Evolutionary conservation across 345 rosid species (phyloP).

Genomic region (Geranium rotundifolium): DNA sequence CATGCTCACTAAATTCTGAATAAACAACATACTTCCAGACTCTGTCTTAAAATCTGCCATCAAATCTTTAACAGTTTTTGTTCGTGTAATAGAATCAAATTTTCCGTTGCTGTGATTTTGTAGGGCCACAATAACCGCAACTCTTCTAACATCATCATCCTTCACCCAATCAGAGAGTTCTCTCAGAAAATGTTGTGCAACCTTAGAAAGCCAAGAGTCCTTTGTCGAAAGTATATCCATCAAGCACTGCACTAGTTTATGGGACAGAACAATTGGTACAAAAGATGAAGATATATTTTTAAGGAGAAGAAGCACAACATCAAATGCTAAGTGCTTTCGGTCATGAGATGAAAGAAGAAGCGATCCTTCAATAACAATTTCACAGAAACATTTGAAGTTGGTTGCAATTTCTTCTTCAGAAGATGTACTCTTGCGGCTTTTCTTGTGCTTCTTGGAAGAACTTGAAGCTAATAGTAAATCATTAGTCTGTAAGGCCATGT

Average conservation of each 20-base stretch:
- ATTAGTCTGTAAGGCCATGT: constrained; percentile 50
- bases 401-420: constrained; percentile 67
- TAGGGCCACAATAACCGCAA: constrained; percentile 64
- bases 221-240: constrained; percentile 83
- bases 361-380: constrained; percentile 57
- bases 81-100: constrained; percentile 59
- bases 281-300: constrained; percentile 73
- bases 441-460: constrained; percentile 72
- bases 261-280: constrained; percentile 48
- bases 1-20: constrained; percentile 61
- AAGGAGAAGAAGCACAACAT: constrained; percentile 63
- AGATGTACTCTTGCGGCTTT: constrained; percentile 55
- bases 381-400: constrained; percentile 45
- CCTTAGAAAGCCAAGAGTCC: constrained; percentile 83
- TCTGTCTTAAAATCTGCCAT: constrained; percentile 74
- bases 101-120: constrained; percentile 88
- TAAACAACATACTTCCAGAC: constrained; percentile 63
- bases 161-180: constrained; percentile 64
- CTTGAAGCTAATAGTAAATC: constrained; percentile 43
- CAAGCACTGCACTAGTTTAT: constrained; percentile 80
- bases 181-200: constrained; percentile 62
- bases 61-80: constrained; percentile 70
- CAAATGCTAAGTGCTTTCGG: constrained; percentile 84
- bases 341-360: constrained; percentile 86
- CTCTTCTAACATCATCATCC: constrained; percentile 73